Percentiles rank a stretch among this genome's conserved stretches.
These are phyloP conservation scores for Agrostemma githago DNA, from an alignment of 148 eudicot genomes.

Conservation along the genomic window DNA sequence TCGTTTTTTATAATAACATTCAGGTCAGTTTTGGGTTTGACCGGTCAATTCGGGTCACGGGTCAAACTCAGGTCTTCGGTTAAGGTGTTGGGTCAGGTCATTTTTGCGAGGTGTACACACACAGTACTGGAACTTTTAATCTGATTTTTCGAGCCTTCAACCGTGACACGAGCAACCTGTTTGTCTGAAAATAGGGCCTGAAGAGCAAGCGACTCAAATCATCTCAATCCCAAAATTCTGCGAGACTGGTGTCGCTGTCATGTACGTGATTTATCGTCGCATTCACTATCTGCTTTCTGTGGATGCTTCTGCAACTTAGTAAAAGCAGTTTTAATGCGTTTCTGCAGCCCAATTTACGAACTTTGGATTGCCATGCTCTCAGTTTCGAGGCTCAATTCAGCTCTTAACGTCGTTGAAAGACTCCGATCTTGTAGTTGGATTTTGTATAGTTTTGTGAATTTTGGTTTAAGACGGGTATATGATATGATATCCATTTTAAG, in stretches of 20 bases:
- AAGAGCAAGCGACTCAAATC: slow-evolving; percentile 73
- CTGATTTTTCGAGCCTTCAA: neutral
- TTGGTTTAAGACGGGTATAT: no score
- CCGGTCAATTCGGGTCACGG: no score
- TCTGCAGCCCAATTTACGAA: slow-evolving; percentile 77
- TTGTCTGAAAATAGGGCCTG: slow-evolving; percentile 49
- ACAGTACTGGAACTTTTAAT: slow-evolving; percentile 9
- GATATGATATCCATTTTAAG: no score
- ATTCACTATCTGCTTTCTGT: slow-evolving; percentile 9
- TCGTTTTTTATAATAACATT: no score
- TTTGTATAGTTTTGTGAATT: no score
- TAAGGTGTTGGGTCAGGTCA: no score
- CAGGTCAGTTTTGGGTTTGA: no score
- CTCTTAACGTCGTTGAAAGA: no score
- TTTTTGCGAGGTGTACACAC: no score
- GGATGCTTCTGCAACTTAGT: neutral
- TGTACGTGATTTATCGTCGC: slow-evolving; percentile 44
- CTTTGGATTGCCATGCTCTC: slow-evolving; percentile 82
- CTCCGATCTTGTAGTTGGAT: no score
- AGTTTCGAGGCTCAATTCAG: slow-evolving; percentile 66
- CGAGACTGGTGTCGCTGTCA: slow-evolving; percentile 82
- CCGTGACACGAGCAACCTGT: neutral
- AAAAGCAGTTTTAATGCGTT: neutral
- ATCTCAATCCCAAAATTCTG: slow-evolving; percentile 76
- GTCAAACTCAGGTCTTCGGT: no score